These are phyloP conservation scores for Diplodia seriata DNA, from an alignment of 2,329 filamentous ascomycete genomes.

Conservation along the genomic window DNA sequence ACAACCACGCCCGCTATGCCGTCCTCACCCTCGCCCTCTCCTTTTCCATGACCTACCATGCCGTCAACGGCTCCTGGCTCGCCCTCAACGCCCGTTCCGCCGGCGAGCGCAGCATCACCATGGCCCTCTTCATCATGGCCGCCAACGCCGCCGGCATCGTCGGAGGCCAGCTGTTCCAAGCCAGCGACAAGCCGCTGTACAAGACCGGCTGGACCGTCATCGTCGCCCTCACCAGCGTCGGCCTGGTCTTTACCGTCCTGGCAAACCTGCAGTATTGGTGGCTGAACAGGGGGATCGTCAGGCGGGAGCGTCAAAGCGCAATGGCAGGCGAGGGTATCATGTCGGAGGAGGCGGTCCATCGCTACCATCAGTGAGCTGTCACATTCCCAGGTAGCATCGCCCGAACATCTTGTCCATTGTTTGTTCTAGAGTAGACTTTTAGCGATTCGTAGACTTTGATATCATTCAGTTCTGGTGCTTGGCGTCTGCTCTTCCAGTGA, in stretches of 20 bases:
- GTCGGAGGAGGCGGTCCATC: neutral
- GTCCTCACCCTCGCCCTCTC: slow-evolving; percentile 32
- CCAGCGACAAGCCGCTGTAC: slow-evolving; percentile 34
- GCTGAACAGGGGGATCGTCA: slow-evolving; percentile 32
- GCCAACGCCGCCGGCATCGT: slow-evolving; percentile 37
- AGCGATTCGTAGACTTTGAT: too few relatives aligned
- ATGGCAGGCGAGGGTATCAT: neutral
- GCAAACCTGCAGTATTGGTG: slow-evolving; percentile 36
- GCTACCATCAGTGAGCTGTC: slow-evolving; percentile 14
- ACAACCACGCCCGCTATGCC: slow-evolving; percentile 29
- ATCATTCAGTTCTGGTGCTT: too few relatives aligned
- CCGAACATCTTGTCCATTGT: too few relatives aligned
- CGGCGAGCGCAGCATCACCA: slow-evolving; percentile 36
- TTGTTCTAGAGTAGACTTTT: too few relatives aligned
- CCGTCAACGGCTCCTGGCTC: slow-evolving; percentile 37
- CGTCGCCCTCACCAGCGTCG: slow-evolving; percentile 29
- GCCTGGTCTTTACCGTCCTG: slow-evolving; percentile 27
- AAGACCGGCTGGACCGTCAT: slow-evolving; percentile 35
- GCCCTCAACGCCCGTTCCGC: slow-evolving; percentile 36
- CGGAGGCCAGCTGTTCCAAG: slow-evolving; percentile 37
- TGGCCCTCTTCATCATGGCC: slow-evolving; percentile 38
- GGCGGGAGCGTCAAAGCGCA: slow-evolving; percentile 9
- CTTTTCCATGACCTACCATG: slow-evolving; percentile 31
- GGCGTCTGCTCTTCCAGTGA: too few relatives aligned
- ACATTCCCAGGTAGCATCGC: too few relatives aligned